phyloP scores from a whole-genome alignment of 257 asterid genomes.

The Plantago elongata region DNA sequence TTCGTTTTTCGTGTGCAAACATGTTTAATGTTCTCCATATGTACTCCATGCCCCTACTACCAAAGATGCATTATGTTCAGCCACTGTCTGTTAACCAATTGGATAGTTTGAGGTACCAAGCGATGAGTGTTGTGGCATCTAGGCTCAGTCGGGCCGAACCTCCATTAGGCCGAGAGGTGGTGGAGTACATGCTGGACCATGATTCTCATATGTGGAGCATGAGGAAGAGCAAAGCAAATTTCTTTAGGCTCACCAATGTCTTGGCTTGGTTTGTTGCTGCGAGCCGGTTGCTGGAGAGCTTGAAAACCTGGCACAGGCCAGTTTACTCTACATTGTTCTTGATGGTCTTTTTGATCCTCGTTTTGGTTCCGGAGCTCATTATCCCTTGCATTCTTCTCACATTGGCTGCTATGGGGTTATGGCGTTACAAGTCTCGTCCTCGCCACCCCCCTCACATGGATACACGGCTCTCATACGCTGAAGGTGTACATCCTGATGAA shows the following conservation, averaged over 20 bases:
- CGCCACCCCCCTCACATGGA: slow-evolving; percentile 89
- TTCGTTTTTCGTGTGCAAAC: slow-evolving; percentile 69
- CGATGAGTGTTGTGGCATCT: slow-evolving; percentile 71
- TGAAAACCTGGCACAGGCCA: slow-evolving; percentile 65
- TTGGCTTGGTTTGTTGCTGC: slow-evolving; percentile 50
- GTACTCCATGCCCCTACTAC: slow-evolving; percentile 68
- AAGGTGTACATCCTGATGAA: slow-evolving; percentile 64
- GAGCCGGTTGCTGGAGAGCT: slow-evolving; percentile 43
- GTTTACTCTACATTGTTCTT: slow-evolving; percentile 46
- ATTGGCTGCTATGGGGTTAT: slow-evolving; percentile 54
- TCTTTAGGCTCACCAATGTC: slow-evolving; percentile 67
- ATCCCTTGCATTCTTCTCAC: slow-evolving; percentile 53
- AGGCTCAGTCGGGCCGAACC: slow-evolving; percentile 83
- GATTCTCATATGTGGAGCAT: slow-evolving; percentile 95
- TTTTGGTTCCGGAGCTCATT: slow-evolving; percentile 63
- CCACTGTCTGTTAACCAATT: slow-evolving; percentile 71
- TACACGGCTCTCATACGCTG: slow-evolving; percentile 65
- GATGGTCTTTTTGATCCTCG: slow-evolving; percentile 37
- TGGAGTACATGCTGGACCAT: slow-evolving; percentile 91
- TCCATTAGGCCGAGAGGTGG: slow-evolving; percentile 74
- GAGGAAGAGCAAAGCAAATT: slow-evolving; percentile 92
- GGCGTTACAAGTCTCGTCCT: slow-evolving; percentile 61
- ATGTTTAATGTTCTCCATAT: slow-evolving; percentile 64
- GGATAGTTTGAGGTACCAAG: slow-evolving; percentile 69
- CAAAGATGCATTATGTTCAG: slow-evolving; percentile 87